Evolutionary conservation across 2,329 filamentous ascomycete genomes (phyloP), one percentile per base, ranked within the genome.

Genomic region (Cadophora luteo-olivacea): DNA sequence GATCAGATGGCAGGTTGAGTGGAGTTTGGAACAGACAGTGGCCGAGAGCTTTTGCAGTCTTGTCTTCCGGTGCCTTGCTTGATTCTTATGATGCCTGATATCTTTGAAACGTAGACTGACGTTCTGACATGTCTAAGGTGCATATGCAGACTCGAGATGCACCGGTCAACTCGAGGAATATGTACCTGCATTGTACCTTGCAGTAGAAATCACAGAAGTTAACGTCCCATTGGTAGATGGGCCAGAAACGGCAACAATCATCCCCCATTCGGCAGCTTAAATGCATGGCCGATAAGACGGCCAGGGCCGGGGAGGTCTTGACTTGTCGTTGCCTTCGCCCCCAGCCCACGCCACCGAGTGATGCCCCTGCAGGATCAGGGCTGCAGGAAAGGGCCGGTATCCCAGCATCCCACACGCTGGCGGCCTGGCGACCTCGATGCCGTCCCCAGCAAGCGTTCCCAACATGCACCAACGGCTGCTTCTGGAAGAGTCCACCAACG

Each of bases 161-260:
- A 24, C 61, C 51, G 52, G 41, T 38, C 55, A 22, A 48, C 45
- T 25, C n/a, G 48, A 58, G 61, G 63, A 64, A 62, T 63, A 48
- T 41, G 74, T 76, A 73, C 75, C 75, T 75, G 74, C 75, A 75
- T 74, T 54, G 74, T 75, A 71, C 74, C 73, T 64, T 75, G 74
- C 74, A 75, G 74, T 61, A 72, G 61, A 67, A 57, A 24, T n/a
- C n/a, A 16, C 49, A 57, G 52, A 61, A 45, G 29, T 41, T 29
- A 54, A 16, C 19, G 9, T 60, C 57, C 48, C 36, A 60, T 45
- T 64, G 66, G 48, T 14, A 61, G 22, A 55, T 41, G 32, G 55
- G n/a, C 25, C 12, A 48, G 52, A 65, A 60, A 65, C 54, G 64
- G 38, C 38, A 24, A 33, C 48, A 60, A 14, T 8, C 24, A 45